Evolutionary conservation across 164 flowering plant genomes (phyloP), one percentile per base, ranked within the genome.

Genomic region (Cinnamomum chago): DNA sequence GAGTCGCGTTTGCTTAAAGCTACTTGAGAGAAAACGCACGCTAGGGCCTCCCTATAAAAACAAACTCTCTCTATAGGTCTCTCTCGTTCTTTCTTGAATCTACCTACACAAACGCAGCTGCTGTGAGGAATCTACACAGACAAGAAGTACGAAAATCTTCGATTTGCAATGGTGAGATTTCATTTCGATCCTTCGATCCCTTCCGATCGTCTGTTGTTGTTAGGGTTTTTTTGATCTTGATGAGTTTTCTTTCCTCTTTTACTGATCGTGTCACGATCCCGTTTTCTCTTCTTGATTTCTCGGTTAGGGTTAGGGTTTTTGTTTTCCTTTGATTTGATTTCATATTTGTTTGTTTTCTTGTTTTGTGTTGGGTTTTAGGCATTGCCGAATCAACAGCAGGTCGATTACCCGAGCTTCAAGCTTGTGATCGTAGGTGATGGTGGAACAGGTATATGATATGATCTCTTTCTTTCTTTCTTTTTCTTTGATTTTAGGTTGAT

Each of bases 391-490:
- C 78, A 76, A 70, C 78, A 76, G 65, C 78, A 71, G 62, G 78
- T 76, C 51, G 78, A 76, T n/a, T 71, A 76, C 30, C 81, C 83
- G 24, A 76, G 79, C 76, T 81, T 81, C 78, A 81, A 81, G 77
- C 81, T 81, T 27, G 81, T 81, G 11, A 73, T 81, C 40, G 83
- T 81, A 7, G 83, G 83, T 24, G 83, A 76, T 35, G 78, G 78
- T 3, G 78, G 78, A 65, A 76, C 78, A 40, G 78, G 78, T 76
- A 70, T n/a, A 3, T 35, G 17, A 70, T n/a, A 3, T 35, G 17
- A 30, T 51, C 17, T 66, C 13, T 67, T 17, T 65, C 4, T 65
- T 14, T 23, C 9, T 55, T 47, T 6, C 25, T 25, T 2, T 55
- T 40, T 6, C 5, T 51, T n/a, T 70, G 22, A 10, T 47, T 62